A percentile compares a stretch with the other conserved stretches of the same genome.
Evolutionary conservation across 768 basidiomycete genomes (phyloP).

Genomic region (Clathrus columnatus): DNA sequence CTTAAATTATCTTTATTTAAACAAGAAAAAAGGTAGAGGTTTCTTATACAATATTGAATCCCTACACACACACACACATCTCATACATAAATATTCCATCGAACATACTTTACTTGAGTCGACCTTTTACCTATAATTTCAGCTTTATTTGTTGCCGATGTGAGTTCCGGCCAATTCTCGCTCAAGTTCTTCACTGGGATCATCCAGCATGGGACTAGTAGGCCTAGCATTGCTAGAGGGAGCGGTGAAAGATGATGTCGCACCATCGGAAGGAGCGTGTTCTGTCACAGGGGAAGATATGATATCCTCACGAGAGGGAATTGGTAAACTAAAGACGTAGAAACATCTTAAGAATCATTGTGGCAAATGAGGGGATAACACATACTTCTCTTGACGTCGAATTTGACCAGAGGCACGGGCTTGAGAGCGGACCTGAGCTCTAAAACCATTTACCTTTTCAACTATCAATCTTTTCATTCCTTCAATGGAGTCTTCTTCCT

Average conservation of each 20-base stretch:
- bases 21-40: too few species aligned
- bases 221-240: conserved; percentile 26
- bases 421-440: conserved; percentile 82
- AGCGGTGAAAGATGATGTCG: conserved; percentile 60
- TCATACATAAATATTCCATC: too few species aligned
- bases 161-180: conserved; percentile 76
- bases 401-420: conserved; percentile 64
- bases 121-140: too few species aligned
- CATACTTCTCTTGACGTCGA: conserved; percentile 68
- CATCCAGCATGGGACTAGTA: conserved; percentile 69
- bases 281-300: conserved; percentile 68
- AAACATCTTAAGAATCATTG: neutral
- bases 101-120: too few species aligned
- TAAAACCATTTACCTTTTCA: conserved; percentile 84
- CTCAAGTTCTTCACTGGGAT: conserved; percentile 80
- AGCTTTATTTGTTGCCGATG: conserved; percentile 21
- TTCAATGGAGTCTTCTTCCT: conserved; percentile 92
- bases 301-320: conserved; percentile 77
- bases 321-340: conserved; percentile 47
- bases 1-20: too few species aligned
- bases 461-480: conserved; percentile 97
- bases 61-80: too few species aligned
- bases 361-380: neutral
- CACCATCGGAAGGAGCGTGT: conserved; percentile 46
- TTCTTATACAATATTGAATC: too few species aligned